These are phyloP conservation scores for Ophiostoma himal-ulmi DNA, from an alignment of 2,329 filamentous ascomycete genomes.

Conservation along the genomic window DNA sequence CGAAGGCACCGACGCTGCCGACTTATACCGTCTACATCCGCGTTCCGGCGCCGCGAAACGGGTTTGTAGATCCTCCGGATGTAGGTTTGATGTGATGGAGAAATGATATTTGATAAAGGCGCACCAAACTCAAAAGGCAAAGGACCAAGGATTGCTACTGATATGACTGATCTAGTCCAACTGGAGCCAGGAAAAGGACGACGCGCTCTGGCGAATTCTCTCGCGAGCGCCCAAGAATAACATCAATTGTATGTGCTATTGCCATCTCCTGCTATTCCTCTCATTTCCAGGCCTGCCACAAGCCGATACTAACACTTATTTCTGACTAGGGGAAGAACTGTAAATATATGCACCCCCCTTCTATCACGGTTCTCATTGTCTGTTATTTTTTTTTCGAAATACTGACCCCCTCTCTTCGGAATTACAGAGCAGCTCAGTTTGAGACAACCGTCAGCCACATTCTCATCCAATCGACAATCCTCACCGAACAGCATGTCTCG, in stretches of 20 bases:
- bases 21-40: conserved; percentile 76
- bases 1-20: conserved; percentile 32
- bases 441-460: conserved; percentile 83
- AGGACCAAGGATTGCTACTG: background rate
- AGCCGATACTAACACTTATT: background rate
- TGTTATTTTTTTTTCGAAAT: background rate
- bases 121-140: background rate
- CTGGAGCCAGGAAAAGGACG: conserved; percentile 84
- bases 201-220: conserved; percentile 81
- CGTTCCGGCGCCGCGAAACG: conserved; percentile 78
- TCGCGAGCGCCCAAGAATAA: conserved; percentile 76
- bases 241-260: conserved; percentile 65
- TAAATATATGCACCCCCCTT: conserved; percentile 33
- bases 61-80: conserved; percentile 84
- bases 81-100: conserved; percentile 43
- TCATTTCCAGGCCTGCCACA: background rate
- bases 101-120: background rate
- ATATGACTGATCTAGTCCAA: conserved; percentile 54
- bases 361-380: background rate
- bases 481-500: conserved; percentile 84
- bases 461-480: conserved; percentile 86
- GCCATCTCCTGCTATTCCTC: background rate
- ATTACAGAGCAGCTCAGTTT: conserved; percentile 62
- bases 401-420: background rate
- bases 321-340: conserved; percentile 60